A percentile compares a stretch with the other conserved stretches of the same genome.
Evolutionary conservation across 2,329 filamentous ascomycete species (phyloP).

Genomic region (Botrytis porri): DNA sequence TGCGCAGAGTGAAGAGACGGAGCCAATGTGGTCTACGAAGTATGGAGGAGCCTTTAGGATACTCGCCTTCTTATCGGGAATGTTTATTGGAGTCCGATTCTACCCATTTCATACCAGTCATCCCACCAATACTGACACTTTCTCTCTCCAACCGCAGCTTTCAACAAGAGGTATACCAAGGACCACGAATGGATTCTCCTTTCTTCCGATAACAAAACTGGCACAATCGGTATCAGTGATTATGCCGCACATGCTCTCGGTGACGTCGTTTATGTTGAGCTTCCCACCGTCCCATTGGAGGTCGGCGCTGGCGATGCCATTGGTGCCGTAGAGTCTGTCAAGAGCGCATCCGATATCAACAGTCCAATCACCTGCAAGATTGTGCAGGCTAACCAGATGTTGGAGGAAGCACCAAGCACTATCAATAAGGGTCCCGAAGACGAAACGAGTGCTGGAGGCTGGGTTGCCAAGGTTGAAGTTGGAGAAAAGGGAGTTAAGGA

Average conservation of each 20-base stretch:
- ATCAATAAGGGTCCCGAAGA: slow-evolving; percentile 92
- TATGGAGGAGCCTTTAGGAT: background rate
- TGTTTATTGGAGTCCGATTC: background rate
- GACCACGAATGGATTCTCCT: slow-evolving; percentile 99
- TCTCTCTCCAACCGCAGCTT: background rate
- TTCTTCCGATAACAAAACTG: slow-evolving; percentile 75
- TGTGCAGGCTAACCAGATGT: slow-evolving; percentile 65
- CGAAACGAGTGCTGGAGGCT: slow-evolving; percentile 70
- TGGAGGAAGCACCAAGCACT: slow-evolving; percentile 80
- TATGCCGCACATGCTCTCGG: slow-evolving; percentile 92
- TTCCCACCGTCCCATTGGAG: slow-evolving; percentile 69
- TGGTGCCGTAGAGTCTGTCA: slow-evolving; percentile 96
- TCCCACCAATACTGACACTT: slow-evolving; percentile 5
- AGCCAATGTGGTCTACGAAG: background rate
- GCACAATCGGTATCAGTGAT: slow-evolving; percentile 78
- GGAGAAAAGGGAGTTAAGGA: slow-evolving; percentile 62
- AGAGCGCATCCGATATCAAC: slow-evolving; percentile 97
- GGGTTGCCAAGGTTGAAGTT: slow-evolving; percentile 87
- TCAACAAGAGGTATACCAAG: slow-evolving; percentile 79
- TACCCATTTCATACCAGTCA: background rate
- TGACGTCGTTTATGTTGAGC: slow-evolving; percentile 96
- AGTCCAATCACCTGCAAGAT: slow-evolving; percentile 79
- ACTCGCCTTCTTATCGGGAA: background rate
- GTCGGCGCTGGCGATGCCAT: slow-evolving; percentile 77
- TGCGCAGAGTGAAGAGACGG: background rate